phyloP scores from a whole-genome alignment of 306 rosid genomes.

The Fragaria ananassa region DNA sequence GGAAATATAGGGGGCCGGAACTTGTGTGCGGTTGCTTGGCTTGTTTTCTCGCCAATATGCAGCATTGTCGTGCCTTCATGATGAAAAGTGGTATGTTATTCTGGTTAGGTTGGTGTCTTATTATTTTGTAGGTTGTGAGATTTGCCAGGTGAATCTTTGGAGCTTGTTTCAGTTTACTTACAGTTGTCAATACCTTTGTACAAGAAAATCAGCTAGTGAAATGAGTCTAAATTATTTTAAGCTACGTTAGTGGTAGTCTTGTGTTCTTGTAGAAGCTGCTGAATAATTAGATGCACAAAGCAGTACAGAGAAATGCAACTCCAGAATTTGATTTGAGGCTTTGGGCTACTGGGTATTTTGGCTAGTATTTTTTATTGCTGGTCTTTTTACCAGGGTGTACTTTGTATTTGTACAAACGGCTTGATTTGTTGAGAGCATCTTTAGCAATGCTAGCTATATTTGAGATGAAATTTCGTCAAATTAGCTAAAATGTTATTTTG shows the following conservation, averaged over 20 bases:
- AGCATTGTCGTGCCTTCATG: constrained; percentile 30
- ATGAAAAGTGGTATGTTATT: constrained; percentile 40
- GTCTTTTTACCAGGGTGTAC: background rate
- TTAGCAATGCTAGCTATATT: no score
- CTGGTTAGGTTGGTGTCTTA: constrained; percentile 38
- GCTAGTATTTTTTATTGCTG: background rate
- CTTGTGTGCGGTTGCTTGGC: constrained; percentile 16
- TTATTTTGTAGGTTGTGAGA: constrained; percentile 38
- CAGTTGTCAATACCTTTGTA: constrained; percentile 52
- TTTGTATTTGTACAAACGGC: background rate
- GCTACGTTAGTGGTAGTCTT: background rate
- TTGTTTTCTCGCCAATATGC: constrained; percentile 20
- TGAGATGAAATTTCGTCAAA: no score
- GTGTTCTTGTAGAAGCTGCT: background rate
- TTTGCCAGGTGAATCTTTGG: constrained; percentile 13
- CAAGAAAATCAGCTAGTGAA: constrained; percentile 39
- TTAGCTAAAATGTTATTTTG: no score
- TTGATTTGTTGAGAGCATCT: background rate
- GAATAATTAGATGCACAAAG: constrained; percentile 6
- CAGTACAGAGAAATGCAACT: background rate
- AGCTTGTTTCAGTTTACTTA: constrained; percentile 31
- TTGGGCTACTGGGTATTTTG: background rate
- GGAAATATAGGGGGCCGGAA: constrained; percentile 18
- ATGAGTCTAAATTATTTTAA: constrained; percentile 9
- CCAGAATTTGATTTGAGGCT: constrained; percentile 7